These are phyloP conservation scores for Plasmopara muralis DNA, from an alignment of 352 stramenopile genomes.

Conservation along the genomic window DNA sequence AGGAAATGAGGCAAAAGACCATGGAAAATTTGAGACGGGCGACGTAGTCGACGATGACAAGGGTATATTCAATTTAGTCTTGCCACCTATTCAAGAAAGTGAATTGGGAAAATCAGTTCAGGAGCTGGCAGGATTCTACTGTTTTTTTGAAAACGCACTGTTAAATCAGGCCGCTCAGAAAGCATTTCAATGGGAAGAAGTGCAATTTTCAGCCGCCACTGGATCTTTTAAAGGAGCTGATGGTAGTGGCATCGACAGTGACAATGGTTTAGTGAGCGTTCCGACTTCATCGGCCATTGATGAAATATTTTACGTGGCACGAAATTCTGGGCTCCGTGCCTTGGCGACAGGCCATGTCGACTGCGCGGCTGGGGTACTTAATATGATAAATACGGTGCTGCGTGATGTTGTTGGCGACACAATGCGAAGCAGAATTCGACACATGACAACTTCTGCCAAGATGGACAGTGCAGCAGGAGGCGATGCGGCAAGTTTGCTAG, in stretches of 20 bases:
- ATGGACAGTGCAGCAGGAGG: constrained; percentile 35
- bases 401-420: constrained; percentile 69
- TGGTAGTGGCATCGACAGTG: constrained; percentile 3
- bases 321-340: constrained; percentile 71
- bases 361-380: constrained; percentile 74
- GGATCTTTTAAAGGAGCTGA: constrained; percentile 3
- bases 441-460: constrained; percentile 59
- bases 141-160: constrained; percentile 80
- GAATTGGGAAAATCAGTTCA: constrained; percentile 77
- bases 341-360: constrained; percentile 79
- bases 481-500: constrained; percentile 39
- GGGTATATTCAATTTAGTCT: constrained; percentile 7
- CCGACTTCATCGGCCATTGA: constrained; percentile 81
- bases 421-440: constrained; percentile 71
- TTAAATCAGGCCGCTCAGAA: constrained; percentile 69
- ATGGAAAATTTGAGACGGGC: constrained; percentile 5
- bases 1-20: constrained; percentile 4
- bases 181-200: constrained; percentile 83
- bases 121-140: constrained; percentile 81
- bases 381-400: constrained; percentile 82
- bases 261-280: constrained; percentile 41
- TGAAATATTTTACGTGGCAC: constrained; percentile 83
- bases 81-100: constrained; percentile 63
- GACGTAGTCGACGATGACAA: constrained; percentile 4
- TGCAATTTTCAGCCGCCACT: constrained; percentile 49